Base-by-base conservation (phyloP, 2,329 filamentous ascomycete species). In the Fusarium sambucinum region DNA sequence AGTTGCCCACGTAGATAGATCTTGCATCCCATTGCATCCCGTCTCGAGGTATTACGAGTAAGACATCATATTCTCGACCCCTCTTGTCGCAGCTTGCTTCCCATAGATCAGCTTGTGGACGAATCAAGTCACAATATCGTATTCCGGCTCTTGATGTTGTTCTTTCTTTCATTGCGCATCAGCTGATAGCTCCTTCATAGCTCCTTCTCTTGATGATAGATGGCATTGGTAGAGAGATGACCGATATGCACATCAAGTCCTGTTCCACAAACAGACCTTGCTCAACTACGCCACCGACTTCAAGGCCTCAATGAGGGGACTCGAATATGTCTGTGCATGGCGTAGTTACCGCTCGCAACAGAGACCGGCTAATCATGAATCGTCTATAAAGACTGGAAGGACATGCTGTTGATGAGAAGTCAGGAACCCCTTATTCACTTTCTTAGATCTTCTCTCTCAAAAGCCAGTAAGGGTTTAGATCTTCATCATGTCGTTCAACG, bases 401-500 rank as follows among this genome's bases (percentile, higher is more conserved):
- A 25, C 29, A 9, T 29, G 30, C 29, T 12, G 17, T 12, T 14
- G 9, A 3, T 41, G 23, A 16, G 40, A 37, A 21, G 29, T 0
- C 11, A 17, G 19, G 23, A 27, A 44, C 2, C 19, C 3, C 17
- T 16, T 48, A 29, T 29, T 19, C 11, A 27, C 35, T 38, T 46
- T 37, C 21, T 16, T 17, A 40, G 45, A 23, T 58, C 55, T 45
- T 38, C 50, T n/a, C 21, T 21, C 12, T 42, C 23, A 29, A 37
- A 50, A 45, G 11, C 7, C 37, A 29, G 21, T 27, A 5, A 38
- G 30, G 30, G 37, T 44, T 35, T 55, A 50, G 46, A 9, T 19
- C 30, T 62, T 50, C 53, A 70, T 21, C 59, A 80, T 79, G 78
- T 66, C 74, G 6, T 75, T 73, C 44, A 69, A 76, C 37, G 72